Conservation (phyloP, 352 stramenopile species). For the Aphanomyces cochlioides region DNA sequence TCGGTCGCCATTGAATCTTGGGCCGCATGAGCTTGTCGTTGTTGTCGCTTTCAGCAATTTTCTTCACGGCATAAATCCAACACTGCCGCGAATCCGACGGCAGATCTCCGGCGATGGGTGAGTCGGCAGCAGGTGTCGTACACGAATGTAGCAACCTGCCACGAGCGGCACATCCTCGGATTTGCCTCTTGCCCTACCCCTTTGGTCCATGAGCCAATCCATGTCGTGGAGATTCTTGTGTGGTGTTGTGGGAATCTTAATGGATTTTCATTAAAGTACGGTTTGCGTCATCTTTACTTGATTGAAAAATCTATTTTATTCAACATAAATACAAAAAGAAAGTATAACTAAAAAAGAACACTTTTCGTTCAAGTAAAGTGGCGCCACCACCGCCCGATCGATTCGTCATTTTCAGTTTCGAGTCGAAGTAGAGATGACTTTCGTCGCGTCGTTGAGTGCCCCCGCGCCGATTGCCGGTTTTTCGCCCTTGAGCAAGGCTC, state of each 20-base stretch:
- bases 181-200: too few species aligned
- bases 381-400: slow-evolving; percentile 1
- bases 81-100: not conserved
- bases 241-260: not conserved
- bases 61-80: not conserved
- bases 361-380: slow-evolving; percentile 1
- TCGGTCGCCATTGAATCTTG: not conserved
- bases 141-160: not conserved
- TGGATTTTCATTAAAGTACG: not conserved
- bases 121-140: not conserved
- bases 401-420: slow-evolving; percentile 29
- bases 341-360: not conserved
- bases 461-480: slow-evolving; percentile 27
- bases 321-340: not conserved
- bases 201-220: not conserved
- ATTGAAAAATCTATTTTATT: not conserved
- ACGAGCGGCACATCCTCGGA: too few species aligned
- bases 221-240: not conserved
- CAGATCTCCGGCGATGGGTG: not conserved
- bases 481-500: slow-evolving; percentile 38
- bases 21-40: not conserved
- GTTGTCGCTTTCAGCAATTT: not conserved
- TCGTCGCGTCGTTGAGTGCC: slow-evolving; percentile 24
- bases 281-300: not conserved
- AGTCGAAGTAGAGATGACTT: slow-evolving; percentile 28